Conservation (phyloP, 2,329 filamentous ascomycete species). For the Immersiporthe knoxdaviesiana region DNA sequence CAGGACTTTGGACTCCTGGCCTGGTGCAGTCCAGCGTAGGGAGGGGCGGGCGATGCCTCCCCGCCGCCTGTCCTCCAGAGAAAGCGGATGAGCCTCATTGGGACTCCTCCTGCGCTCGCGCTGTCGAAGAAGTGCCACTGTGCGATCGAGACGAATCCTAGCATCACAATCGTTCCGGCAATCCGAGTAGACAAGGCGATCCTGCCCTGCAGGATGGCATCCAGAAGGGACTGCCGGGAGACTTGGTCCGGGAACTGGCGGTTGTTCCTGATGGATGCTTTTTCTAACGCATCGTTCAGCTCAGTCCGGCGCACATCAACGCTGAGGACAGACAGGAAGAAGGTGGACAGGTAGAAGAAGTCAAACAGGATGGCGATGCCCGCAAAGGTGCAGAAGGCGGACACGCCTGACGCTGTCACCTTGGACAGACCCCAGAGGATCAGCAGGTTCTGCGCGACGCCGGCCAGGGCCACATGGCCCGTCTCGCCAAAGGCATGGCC, state of each 20-base stretch:
- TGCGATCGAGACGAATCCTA: conserved; percentile 72
- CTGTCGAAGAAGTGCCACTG: conserved; percentile 77
- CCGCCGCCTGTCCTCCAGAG: conserved; percentile 37
- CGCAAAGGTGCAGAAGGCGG: conserved; percentile 76
- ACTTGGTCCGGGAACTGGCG: conserved; percentile 33
- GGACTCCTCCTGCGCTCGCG: conserved; percentile 10
- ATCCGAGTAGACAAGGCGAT: conserved; percentile 72
- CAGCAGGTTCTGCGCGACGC: conserved; percentile 69
- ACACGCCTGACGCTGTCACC: conserved; percentile 70
- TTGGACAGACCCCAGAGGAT: conserved; percentile 69
- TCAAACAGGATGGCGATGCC: conserved; percentile 76
- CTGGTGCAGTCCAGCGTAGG: conserved; percentile 68
- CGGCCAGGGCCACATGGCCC: conserved; percentile 69
- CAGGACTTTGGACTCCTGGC: conserved; percentile 76
- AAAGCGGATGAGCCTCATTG: conserved; percentile 35
- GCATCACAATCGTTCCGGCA: conserved; percentile 72
- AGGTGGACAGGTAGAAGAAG: conserved; percentile 77
- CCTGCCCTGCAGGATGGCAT: conserved; percentile 65
- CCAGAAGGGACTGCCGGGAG: conserved; percentile 58
- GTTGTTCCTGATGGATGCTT: conserved; percentile 51
- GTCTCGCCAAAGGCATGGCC: conserved; percentile 75
- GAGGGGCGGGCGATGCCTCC: conserved; percentile 40
- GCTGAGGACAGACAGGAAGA: conserved; percentile 78
- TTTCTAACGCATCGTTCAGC: conserved; percentile 71
- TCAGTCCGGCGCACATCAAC: conserved; percentile 79